Conservation (phyloP, 371 early-diverging fungal species). For the Mortierella polycephala region DNA sequence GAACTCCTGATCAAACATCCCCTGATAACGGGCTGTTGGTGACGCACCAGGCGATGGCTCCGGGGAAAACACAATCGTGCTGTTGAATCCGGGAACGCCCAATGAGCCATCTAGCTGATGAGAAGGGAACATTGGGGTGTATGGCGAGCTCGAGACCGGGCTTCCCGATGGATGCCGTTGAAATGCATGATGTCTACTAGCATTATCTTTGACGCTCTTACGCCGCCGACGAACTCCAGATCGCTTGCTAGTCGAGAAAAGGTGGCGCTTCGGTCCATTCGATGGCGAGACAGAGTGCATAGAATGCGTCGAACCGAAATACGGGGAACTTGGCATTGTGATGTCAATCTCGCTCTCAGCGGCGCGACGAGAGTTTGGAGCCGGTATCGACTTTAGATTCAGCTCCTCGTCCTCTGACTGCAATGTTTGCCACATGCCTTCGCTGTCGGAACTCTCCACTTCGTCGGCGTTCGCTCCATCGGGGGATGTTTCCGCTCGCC, state of each 20-base stretch:
- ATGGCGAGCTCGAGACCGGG: constrained; percentile 31
- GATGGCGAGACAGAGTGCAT: constrained; percentile 30
- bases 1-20: constrained; percentile 21
- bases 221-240: constrained; percentile 40
- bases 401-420: constrained; percentile 15
- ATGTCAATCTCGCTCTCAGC: constrained; percentile 4
- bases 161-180: constrained; percentile 24
- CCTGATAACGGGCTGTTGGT: constrained; percentile 15
- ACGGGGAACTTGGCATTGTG: constrained; percentile 27
- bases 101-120: constrained; percentile 9
- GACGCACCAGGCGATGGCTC: constrained; percentile 38
- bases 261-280: constrained; percentile 29
- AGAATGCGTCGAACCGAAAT: constrained; percentile 20
- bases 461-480: constrained; percentile 14
- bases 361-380: constrained; percentile 9
- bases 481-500: constrained; percentile 21
- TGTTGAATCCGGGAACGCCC: constrained; percentile 4
- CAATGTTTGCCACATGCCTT: constrained; percentile 44
- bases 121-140: constrained; percentile 20
- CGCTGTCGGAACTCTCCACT: constrained; percentile 7
- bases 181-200: background rate
- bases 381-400: background rate
- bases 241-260: constrained; percentile 39
- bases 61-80: constrained; percentile 22
- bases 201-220: constrained; percentile 39